A percentile compares a stretch with the other conserved stretches of the same genome.
Conservation (phyloP, 148 eudicot species). For the Vaccinium vitisidaea region DNA sequence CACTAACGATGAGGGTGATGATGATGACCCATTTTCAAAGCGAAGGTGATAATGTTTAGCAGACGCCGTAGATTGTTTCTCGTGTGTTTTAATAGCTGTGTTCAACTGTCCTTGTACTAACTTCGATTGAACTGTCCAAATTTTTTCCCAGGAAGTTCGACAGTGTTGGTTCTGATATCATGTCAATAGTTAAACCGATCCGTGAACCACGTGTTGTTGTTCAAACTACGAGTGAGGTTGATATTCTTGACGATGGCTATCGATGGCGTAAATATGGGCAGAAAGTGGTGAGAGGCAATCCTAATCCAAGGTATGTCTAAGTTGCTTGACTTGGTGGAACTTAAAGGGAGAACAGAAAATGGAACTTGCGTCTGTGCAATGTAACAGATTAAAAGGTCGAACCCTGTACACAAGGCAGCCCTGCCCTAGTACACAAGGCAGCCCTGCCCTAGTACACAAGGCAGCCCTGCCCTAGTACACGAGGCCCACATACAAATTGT, state of each 20-base stretch:
- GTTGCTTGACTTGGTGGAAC: neutral
- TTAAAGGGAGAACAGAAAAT: neutral
- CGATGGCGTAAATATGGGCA: constrained; percentile 98
- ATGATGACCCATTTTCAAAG: constrained; percentile 79
- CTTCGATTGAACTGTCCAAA: constrained; percentile 7
- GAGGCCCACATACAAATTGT: neutral
- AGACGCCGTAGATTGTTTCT: constrained; percentile 50
- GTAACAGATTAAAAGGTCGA: neutral
- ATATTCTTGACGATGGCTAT: constrained; percentile 93
- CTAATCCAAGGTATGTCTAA: constrained; percentile 77
- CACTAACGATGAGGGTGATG: constrained; percentile 58
- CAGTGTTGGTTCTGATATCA: constrained; percentile 63
- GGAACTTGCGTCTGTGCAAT: neutral
- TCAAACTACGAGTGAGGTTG: constrained; percentile 90
- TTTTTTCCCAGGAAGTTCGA: constrained; percentile 69
- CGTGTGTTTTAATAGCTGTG: neutral
- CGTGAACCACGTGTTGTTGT: constrained; percentile 97
- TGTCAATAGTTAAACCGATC: constrained; percentile 81
- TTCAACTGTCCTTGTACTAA: neutral
- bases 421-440: neutral
- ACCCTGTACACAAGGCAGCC: neutral
- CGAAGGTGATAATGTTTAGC: constrained; percentile 37
- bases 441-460: neutral
- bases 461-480: neutral
- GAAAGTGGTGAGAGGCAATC: constrained; percentile 96